Evolutionary conservation across 1,139 yeast genomes (phyloP).

Genomic region (Taphrina flavorubra): DNA sequence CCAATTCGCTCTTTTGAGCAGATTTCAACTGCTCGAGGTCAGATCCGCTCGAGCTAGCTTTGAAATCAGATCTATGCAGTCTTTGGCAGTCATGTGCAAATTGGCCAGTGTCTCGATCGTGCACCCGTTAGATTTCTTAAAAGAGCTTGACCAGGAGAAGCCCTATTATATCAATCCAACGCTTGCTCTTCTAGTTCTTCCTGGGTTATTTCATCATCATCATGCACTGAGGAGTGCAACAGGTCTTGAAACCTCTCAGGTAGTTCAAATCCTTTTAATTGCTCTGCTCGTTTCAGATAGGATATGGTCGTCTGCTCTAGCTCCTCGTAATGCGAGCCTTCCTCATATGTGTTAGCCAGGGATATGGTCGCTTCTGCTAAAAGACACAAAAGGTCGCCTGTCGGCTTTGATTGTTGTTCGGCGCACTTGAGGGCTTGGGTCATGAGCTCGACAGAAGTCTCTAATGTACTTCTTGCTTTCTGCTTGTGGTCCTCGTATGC

Average conservation of each 20-base stretch:
- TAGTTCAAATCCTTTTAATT: neutral
- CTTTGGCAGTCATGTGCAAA: too few species aligned
- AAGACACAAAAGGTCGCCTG: slow-evolving; percentile 25
- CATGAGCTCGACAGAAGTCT: slow-evolving; percentile 21
- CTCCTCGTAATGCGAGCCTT: slow-evolving; percentile 17
- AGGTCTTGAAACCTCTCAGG: slow-evolving; percentile 18
- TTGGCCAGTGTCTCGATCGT: too few species aligned
- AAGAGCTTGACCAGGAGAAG: too few species aligned
- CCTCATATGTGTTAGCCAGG: slow-evolving; percentile 21
- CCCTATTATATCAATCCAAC: too few species aligned
- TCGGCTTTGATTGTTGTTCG: neutral
- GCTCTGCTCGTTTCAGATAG: slow-evolving; percentile 18
- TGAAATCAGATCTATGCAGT: too few species aligned
- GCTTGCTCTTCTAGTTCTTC: neutral
- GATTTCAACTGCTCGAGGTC: too few species aligned
- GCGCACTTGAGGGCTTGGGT: slow-evolving; percentile 21
- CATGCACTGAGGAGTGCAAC: slow-evolving; percentile 5
- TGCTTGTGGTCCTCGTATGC: neutral
- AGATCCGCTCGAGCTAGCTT: too few species aligned
- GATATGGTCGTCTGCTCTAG: slow-evolving; percentile 1
- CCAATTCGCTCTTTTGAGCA: too few species aligned
- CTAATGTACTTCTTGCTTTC: neutral
- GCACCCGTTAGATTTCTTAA: too few species aligned
- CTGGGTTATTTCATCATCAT: neutral
- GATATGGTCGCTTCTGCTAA: slow-evolving; percentile 22